Base-by-base conservation (phyloP, 2,329 filamentous ascomycete species). In the Aspergillus clavatus region DNA sequence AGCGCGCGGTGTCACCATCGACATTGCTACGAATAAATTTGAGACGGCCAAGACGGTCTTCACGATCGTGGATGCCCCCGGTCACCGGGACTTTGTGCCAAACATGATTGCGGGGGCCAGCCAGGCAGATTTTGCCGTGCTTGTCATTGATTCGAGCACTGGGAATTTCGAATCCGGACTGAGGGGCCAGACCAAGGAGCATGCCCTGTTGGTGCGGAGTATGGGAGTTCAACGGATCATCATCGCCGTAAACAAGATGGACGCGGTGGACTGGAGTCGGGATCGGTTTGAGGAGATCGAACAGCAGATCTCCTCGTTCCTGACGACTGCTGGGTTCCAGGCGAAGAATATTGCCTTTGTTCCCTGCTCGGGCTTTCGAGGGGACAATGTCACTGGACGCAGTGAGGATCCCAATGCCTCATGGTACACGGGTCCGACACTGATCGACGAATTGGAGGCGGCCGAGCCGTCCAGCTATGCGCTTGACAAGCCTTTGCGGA, bases 51-150 rank as follows among this genome's bases (percentile, higher is more conserved):
- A 79, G 41, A 93, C 89, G 0, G 80, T 79, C 8, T 97, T 97
- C 61, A 97, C 93, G 1, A 95, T 98, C 37, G 77, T 98, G 4
- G 93, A 98, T 64, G 91, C 93, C 0, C 93, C 93, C 0, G 93
- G 93, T 0, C 93, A 98, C 67, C 81, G 84, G 49, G 93, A 98
- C 64, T 98, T 97, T 62, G 89, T 98, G 16, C 93, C 93, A 0
- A 98, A 96, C 66, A 98, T 98, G 93, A 96, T 98, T 64, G 91
- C 91, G 2, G 93, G 93, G 11, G 89, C 91, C 3, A 93, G 87
- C 47, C 91, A 96, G 68, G 94, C 93, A 7, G 93, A 98, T 65
- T 93, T 97, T 67, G 93, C 90, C 0, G 86, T 98, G 0, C 74
- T 98, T 3, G 93, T 98, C 16, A 88, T 98, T 48, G 93, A 98